A percentile compares a stretch with the other conserved stretches of the same genome.
These are phyloP conservation scores for Fusarium proliferatum DNA, from an alignment of 2,329 filamentous ascomycete genomes.

Conservation along the genomic window DNA sequence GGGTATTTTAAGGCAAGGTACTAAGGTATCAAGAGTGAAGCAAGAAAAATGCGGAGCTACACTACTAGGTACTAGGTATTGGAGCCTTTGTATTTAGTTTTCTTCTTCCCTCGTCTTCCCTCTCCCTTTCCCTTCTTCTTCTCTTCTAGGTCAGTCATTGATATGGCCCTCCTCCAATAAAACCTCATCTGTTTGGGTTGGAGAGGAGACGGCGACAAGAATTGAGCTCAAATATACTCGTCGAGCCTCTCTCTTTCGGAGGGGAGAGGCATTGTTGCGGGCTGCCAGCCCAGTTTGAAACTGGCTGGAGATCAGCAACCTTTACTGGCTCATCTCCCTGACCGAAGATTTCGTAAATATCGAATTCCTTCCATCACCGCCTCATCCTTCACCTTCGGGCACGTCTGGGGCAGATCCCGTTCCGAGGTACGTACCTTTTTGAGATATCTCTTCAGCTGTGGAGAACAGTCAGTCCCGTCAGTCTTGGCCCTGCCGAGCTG, in stretches of 20 bases:
- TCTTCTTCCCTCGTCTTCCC: slow-evolving; percentile 3
- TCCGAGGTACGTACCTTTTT: slow-evolving; percentile 24
- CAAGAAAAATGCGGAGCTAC: slow-evolving; percentile 34
- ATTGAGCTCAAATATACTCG: slow-evolving; percentile 1
- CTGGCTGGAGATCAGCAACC: slow-evolving; percentile 20
- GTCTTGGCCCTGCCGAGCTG: slow-evolving; percentile 9
- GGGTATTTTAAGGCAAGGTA: not conserved
- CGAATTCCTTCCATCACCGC: slow-evolving; percentile 11
- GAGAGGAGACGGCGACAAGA: slow-evolving; percentile 33
- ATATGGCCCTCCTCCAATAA: slow-evolving; percentile 30
- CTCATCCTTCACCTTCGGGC: not conserved
- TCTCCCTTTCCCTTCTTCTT: slow-evolving; percentile 15
- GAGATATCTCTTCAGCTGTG: slow-evolving; percentile 11
- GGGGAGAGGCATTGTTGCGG: slow-evolving; percentile 31
- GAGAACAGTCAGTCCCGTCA: slow-evolving; percentile 19
- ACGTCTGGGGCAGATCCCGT: not conserved
- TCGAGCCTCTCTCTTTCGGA: slow-evolving; percentile 21
- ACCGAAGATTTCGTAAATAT: not conserved
- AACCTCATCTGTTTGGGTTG: slow-evolving; percentile 33
- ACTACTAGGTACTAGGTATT: not conserved
- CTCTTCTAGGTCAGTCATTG: slow-evolving; percentile 32
- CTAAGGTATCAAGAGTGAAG: slow-evolving; percentile 7
- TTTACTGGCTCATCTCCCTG: not conserved
- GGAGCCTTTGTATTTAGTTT: slow-evolving; percentile 26
- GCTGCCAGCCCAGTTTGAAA: slow-evolving; percentile 22